Evolutionary conservation across 192 early-diverging fungal genomes (phyloP), one percentile per base, ranked within the genome.

Genomic region (Paraglomus brasilianum): DNA sequence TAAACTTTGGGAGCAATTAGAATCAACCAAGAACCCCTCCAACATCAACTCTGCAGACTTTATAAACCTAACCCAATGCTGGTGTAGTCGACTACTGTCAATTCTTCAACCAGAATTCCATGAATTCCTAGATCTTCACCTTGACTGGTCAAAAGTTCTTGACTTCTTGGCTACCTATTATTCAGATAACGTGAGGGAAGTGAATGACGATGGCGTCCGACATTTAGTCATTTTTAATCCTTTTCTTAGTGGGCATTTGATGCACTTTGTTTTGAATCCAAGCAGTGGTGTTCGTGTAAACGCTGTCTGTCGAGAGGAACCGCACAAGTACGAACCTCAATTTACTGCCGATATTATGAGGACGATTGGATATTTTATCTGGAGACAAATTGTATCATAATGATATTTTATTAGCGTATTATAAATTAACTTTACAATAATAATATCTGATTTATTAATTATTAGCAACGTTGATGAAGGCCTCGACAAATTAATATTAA

Each of bases 201-300:
- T 80, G 21, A 69, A 74, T 64, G 74, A 79, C 43, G 71, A 75
- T 44, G 66, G 64, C 1, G 19, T 49, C 19, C 73, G 75, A 1
- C 78, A 80, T 58, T 65, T 80, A 36, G 64, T 80, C 15, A 80
- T 80, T 47, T 80, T 80, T 30, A 80, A 77, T 55, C 71, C 75
- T 8, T 71, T 73, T 59, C 76, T 62, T 50, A 70, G 67, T 9
- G 78, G 77, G 39, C 43, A 73, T 14, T 58, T 80, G 15, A 66
- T 80, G 7, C 78, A 80, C 45, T 80, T 80, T 63, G 75, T 80
- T 56, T 57, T 57, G 36, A 8, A 13, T 15, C 11, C 47, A 48
- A 59, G 38, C 42, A 42, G 36, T 66, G 3, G 7, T 38, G n/a
- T 21, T 55, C 15, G 56, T 22, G 49, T 53, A 39, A 68, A 53